Evolutionary conservation across 805 yeast genomes (phyloP), one percentile per base, ranked within the genome.

Genomic region (Saccharomycopsis sp.): DNA sequence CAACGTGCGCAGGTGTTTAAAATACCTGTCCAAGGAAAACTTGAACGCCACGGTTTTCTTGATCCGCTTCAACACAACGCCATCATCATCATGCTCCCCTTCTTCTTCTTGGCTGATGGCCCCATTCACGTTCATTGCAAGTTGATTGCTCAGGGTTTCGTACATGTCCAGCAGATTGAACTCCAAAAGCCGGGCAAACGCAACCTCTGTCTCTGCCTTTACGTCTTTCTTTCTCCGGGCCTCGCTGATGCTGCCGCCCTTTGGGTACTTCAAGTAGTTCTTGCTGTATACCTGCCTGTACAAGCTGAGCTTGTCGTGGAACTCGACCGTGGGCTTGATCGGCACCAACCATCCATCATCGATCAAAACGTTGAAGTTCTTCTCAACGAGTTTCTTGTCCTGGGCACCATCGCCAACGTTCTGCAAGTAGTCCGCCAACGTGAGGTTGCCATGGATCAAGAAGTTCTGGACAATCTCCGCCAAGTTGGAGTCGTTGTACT

Each of bases 381-480:
- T 58, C 30, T 62, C 64, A 12, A 62, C 50, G 12, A 62, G 57
- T 19, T 39, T 34, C 30, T 56, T 48, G 8, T 13, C 25, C 15
- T 31, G 13, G 9, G 55, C 46, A 6, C 53, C 48, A 3, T 53
- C 51, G 5, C 53, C 53, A 2, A 52, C 55, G 2, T 30, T 30
- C 19, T 30, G 34, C 39, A 63, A 36, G 49, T 72, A 76, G 48
- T 80, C 85, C 2, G 62, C 58, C 2, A 74, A 62, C 4, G 75
- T 68, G 41, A 86, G 55, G 51, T 77, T 77, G 0, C 95, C 96
- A 40, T 74, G 62, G 4, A 75, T 68, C n/a, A 84, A 56, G 33
- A 86, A 61, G 52, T 80, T 81, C 52, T 80, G 86, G 9, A 83
- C 64, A 17, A 83, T 70, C 39, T 75, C 75, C 2, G 82, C 77